phyloP scores from a whole-genome alignment of 176 grass and related monocot genomes.

The Stipa capillata region DNA sequence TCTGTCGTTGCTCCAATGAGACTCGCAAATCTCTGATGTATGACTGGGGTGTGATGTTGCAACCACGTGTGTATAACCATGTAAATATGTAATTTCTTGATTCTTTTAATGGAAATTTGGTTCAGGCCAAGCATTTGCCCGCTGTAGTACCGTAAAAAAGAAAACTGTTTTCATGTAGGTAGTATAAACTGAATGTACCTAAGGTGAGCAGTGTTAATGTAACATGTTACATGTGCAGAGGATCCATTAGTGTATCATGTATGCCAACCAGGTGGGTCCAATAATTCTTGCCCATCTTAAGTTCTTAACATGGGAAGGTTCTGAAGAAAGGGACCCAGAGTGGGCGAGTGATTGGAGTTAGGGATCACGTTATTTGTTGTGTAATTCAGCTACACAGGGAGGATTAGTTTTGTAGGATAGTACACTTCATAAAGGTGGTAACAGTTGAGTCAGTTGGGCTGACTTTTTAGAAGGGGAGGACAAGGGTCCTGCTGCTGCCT shows the following conservation, averaged over 20 bases:
- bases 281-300: neutral
- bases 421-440: conserved; percentile 32
- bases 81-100: too few relatives aligned
- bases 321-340: conserved; percentile 29
- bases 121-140: too few relatives aligned
- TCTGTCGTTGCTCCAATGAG: too few relatives aligned
- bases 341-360: conserved; percentile 24
- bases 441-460: conserved; percentile 57
- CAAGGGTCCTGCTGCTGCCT: conserved; percentile 46
- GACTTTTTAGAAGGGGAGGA: conserved; percentile 45
- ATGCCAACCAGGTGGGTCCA: conserved; percentile 29
- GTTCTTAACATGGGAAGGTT: conserved; percentile 67
- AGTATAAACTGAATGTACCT: neutral
- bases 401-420: conserved; percentile 20
- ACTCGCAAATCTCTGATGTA: too few relatives aligned
- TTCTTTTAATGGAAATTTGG: too few relatives aligned
- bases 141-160: too few relatives aligned
- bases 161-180: too few relatives aligned
- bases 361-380: conserved; percentile 43
- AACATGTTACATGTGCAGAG: neutral
- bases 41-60: too few relatives aligned
- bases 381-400: conserved; percentile 16
- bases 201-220: neutral
- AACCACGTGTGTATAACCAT: too few relatives aligned
- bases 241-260: conserved; percentile 15